These are phyloP conservation scores for Alternaria infectoria DNA, from an alignment of 2,329 filamentous ascomycete genomes.

Conservation along the genomic window DNA sequence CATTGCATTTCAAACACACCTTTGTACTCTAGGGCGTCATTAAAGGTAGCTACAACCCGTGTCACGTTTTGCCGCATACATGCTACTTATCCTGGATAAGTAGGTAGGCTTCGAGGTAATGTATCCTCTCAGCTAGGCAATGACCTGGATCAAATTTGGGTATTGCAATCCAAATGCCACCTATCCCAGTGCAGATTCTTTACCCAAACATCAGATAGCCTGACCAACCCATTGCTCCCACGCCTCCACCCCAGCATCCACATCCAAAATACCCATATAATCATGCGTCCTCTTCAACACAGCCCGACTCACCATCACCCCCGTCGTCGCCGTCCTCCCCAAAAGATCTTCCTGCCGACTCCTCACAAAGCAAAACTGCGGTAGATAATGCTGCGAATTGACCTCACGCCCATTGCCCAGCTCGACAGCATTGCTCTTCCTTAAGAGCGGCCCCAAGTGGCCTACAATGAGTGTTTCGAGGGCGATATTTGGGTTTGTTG, in stretches of 20 bases:
- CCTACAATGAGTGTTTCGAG: neutral
- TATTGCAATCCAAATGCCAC: no score
- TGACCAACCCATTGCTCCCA: neutral
- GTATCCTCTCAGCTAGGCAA: no score
- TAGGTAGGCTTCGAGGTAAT: no score
- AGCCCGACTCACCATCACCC: neutral
- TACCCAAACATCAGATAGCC: neutral
- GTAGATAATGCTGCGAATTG: neutral
- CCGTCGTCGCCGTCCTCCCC: neutral
- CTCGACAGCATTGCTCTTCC: neutral
- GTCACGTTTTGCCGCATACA: no score
- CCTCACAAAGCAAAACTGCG: neutral
- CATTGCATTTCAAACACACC: no score
- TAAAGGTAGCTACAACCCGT: no score
- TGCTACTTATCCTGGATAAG: no score
- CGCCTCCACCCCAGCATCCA: neutral
- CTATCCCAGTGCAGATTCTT: no score
- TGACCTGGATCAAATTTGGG: no score
- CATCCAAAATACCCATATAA: neutral
- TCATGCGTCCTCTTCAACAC: neutral
- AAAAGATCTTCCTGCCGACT: neutral
- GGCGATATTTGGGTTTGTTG: fast-evolving
- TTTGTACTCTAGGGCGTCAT: no score
- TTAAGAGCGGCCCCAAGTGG: neutral
- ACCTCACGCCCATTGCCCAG: neutral